Evolutionary conservation across 129 eudicot genomes (phyloP), one percentile per base, ranked within the genome.

Genomic region (Helianthus tuberosus): DNA sequence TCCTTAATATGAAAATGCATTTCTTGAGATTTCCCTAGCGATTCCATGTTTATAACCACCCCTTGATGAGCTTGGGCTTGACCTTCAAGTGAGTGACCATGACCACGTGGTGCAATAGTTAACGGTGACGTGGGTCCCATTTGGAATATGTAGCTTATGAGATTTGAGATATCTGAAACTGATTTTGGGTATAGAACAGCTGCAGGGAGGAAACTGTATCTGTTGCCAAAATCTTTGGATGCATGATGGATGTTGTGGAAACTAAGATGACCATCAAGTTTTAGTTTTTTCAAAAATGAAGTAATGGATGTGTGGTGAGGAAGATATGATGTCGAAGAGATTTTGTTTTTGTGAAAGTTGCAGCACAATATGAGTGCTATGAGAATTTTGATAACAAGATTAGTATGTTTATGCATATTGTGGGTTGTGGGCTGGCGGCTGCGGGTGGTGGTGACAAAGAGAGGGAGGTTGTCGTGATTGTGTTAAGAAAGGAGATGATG

Each of bases 11-110:
- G 84, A 57, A 93, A 87, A 35, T 63, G 80, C 96, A 90, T 90
- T 57, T 73, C 77, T 41, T 65, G 81, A 43, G 47, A 84, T 52
- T 78, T 61, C 23, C 61, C 55, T 35, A 93, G 88, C 20, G 96
- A 84, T 74, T 83, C 96, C 98, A 90, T 93, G 83, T 68, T 79
- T 59, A 93, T 78, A 27, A 90, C 85, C 49, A 93, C 75, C 15
- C 98, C 98, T 59, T 79, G 87, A 61, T 75, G 71, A 36, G 91
- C 87, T 75, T 90, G 98, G n/a, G 97, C 83, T 73, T 93, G 98
- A 65, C 98, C 98, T 75, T 81, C 82, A 27, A 93, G 79, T 27
- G 98, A 93, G 87, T 93, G 98, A 43, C 97, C 98, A 46, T 87
- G 90, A 16, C 98, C 98, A 48, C 97, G 80, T 15, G 98, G 96